These are phyloP conservation scores for Hymenoscyphus albidus DNA, from an alignment of 2,329 filamentous ascomycete species.

Conservation along the genomic window DNA sequence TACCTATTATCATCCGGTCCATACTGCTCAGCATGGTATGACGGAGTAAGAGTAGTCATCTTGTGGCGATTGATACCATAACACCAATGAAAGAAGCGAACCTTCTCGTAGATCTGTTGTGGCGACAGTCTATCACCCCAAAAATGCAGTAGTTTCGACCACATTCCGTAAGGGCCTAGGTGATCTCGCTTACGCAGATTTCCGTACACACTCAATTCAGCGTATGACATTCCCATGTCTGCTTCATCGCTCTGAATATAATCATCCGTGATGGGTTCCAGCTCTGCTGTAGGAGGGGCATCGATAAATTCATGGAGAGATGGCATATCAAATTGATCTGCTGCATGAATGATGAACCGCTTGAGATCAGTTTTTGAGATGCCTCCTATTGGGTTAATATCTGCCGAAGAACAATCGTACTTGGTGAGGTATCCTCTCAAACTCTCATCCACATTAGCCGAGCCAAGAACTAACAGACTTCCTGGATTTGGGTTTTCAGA, in stretches of 20 bases:
- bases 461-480: slow-evolving; percentile 63
- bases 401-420: slow-evolving; percentile 52
- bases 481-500: slow-evolving; percentile 38
- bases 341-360: slow-evolving; percentile 65
- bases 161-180: slow-evolving; percentile 47
- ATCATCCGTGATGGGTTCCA: slow-evolving; percentile 60
- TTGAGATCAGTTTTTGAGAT: slow-evolving; percentile 63
- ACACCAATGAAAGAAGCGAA: slow-evolving; percentile 40
- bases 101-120: slow-evolving; percentile 45
- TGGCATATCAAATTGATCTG: slow-evolving; percentile 55
- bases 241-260: slow-evolving; percentile 49
- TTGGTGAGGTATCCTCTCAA: slow-evolving; percentile 62
- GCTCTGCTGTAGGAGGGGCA: slow-evolving; percentile 59
- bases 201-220: slow-evolving; percentile 43
- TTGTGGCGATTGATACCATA: slow-evolving; percentile 62
- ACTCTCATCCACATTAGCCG: slow-evolving; percentile 60
- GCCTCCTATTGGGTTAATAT: slow-evolving; percentile 58
- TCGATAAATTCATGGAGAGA: slow-evolving; percentile 63
- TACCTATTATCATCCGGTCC: slow-evolving; percentile 54
- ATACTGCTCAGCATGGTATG: slow-evolving; percentile 37
- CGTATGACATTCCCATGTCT: slow-evolving; percentile 50
- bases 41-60: slow-evolving; percentile 26
- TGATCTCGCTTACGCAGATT: slow-evolving; percentile 46
- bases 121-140: slow-evolving; percentile 42
- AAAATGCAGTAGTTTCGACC: slow-evolving; percentile 43